Conservation (phyloP, 2,329 filamentous ascomycete species). For the Talaromyces atroroseus region DNA sequence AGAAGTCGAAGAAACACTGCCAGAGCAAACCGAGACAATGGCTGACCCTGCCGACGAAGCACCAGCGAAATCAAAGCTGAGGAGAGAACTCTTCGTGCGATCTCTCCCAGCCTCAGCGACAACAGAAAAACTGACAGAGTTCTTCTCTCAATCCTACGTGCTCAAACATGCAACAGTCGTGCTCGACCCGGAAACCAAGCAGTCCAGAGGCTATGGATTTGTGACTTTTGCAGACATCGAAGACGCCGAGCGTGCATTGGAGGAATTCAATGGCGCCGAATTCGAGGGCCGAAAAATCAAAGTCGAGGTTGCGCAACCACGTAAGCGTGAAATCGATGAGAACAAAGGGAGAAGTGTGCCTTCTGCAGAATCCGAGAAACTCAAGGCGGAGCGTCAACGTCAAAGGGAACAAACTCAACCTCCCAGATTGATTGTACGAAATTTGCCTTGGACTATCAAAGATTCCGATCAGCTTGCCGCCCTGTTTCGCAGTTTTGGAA, state of each 20-base stretch:
- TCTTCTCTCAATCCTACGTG: constrained; percentile 91
- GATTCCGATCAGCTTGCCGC: constrained; percentile 70
- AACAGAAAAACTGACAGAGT: constrained; percentile 73
- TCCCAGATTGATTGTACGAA: constrained; percentile 80
- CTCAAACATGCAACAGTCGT: constrained; percentile 96
- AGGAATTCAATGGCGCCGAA: constrained; percentile 71
- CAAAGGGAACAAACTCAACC: constrained; percentile 56
- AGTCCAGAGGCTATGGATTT: constrained; percentile 89
- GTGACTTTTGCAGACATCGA: constrained; percentile 94
- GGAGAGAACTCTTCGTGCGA: constrained; percentile 80
- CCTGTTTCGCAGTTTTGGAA: constrained; percentile 82
- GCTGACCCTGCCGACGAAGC: constrained; percentile 18
- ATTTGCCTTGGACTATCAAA: constrained; percentile 94
- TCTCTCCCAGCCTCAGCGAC: constrained; percentile 74
- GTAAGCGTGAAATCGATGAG: constrained; percentile 62
- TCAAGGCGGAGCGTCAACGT: constrained; percentile 48
- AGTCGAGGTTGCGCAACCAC: constrained; percentile 80
- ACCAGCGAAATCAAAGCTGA: constrained; percentile 25
- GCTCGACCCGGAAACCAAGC: constrained; percentile 74
- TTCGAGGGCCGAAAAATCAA: constrained; percentile 77
- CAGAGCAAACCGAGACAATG: constrained; percentile 16
- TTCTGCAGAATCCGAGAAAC: constrained; percentile 29
- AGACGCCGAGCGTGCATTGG: constrained; percentile 74
- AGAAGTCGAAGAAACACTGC: constrained; percentile 16
- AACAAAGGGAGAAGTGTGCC: constrained; percentile 41